Evolutionary conservation across 2,329 filamentous ascomycete genomes (phyloP), one percentile per base, ranked within the genome.

Genomic region (Paracamarosporium sp.): DNA sequence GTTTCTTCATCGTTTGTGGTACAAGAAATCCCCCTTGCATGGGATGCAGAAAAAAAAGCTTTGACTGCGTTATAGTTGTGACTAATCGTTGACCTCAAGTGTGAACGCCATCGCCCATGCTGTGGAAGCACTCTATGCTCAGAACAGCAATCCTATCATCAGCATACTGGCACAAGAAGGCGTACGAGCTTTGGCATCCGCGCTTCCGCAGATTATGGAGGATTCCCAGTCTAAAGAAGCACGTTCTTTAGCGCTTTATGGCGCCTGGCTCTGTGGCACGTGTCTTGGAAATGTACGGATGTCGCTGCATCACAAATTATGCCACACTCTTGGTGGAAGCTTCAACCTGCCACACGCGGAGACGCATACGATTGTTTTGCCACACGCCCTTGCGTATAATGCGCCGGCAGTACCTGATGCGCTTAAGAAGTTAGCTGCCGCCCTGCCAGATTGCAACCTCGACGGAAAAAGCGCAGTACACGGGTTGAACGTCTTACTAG

Each of bases 291-390:
- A 77, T 56, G 83, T 86, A 2, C 82, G 82, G 50, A 88, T 89
- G 85, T 81, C 85, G 2, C 80, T 90, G n/a, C 87, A 90, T 67
- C 87, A 90, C 73, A 90, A 89, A 69, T 81, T 90, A 1, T 89
- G 86, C 74, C 87, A 89, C 68, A 85, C 85, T 0, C 78, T 89
- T 1, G 87, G 87, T 20, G 87, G 87, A 8, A 84, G 80, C 64
- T 88, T 89, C 71, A 82, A 85, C 59, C 79, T 90, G 5, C 86
- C 87, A 0, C 87, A 90, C 58, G 85, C 86, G 1, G 85, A 88
- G 69, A 89, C 86, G 0, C 87, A 90, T 65, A 86, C 86, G 0
- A 83, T 86, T 31, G 81, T 89, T 1, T 76, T 90, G 7, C 86
- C 86, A 0, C 87, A 89, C 65, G 84, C 85, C 0, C 74, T 89